Base-by-base conservation (phyloP, 2,329 filamentous ascomycete species). In the Hortaea werneckii region DNA sequence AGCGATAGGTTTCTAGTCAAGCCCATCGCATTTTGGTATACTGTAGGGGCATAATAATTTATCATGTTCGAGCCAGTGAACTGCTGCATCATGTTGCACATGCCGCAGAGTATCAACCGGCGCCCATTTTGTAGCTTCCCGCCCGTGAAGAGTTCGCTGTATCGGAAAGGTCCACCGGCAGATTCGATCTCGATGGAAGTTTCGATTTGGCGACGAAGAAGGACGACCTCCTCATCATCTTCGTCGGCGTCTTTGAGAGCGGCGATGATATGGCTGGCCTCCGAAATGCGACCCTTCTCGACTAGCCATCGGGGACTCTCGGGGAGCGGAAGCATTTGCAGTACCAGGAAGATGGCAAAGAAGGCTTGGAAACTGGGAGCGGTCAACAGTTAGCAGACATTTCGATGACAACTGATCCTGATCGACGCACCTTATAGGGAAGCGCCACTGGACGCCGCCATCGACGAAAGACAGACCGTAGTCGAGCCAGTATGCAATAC, bases 291-390 rank as follows among this genome's bases (percentile, higher is more conserved):
- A 35, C 75, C 76, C 56, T 76, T 75, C 41, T 78, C 58, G 27
- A 79, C 71, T 6, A 80, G 65, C 73, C 76, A 79, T 43, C 77
- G 69, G 6, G 77, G 77, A 0, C 73, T 77, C 30, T 80, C 77
- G 7, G 76, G 76, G 1, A 79, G 64, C 10, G 66, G 65, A 45
- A 73, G 64, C 34, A 76, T 68, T 39, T 71, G 66, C 12, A 48
- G 56, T 41, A 74, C 64, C 26, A 78, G 75, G 32, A 77, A 64
- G 2, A 74, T 46, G 0, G 76, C 75, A 44, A 79, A 74, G 32
- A 77, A 54, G 50, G 77, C 76, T 58, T 80, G 77, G 58, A 79
- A 76, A 1, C 54, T 51, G 40, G 32, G 32, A 9, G 20, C 20
- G 20, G 4, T 20, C 20, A 20, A 2, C 20, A 2, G 20, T 20